A percentile compares a stretch with the other conserved stretches of the same genome.
phyloP scores from a whole-genome alignment of 2,329 filamentous ascomycete species.

The Cercospora canescens region DNA sequence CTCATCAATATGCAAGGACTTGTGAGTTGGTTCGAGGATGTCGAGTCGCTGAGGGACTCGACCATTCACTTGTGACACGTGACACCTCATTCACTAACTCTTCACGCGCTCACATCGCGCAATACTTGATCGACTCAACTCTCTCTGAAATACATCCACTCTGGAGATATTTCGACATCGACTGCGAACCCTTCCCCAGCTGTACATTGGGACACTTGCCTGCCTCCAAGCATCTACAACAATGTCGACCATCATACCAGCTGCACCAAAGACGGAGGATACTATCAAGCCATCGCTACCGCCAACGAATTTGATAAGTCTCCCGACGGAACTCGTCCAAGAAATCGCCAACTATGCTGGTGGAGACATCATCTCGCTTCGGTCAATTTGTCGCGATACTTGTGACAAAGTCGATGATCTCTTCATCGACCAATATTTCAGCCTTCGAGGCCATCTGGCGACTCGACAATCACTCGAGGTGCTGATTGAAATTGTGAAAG shows the following conservation, averaged over 20 bases:
- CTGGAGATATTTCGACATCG: too few species aligned
- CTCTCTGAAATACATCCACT: too few species aligned
- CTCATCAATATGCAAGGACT: too few species aligned
- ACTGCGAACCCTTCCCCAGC: too few species aligned
- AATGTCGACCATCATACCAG: too few species aligned
- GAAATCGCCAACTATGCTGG: neutral
- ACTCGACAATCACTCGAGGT: neutral
- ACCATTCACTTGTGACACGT: too few species aligned
- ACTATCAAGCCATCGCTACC: neutral
- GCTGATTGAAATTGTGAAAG: neutral
- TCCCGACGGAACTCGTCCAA: neutral
- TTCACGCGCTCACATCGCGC: too few species aligned
- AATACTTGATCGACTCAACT: too few species aligned
- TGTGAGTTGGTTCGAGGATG: neutral
- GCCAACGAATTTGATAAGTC: neutral
- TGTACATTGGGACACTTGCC: too few species aligned
- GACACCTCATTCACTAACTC: too few species aligned
- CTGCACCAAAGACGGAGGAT: neutral
- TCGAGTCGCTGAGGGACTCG: neutral
- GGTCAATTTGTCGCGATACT: neutral
- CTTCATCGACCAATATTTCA: neutral
- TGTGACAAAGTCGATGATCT: neutral
- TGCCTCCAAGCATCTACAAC: too few species aligned
- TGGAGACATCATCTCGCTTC: neutral
- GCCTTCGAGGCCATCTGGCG: neutral